phyloP scores from a whole-genome alignment of 495 filamentous ascomycete species.

The Neurospora sp. region DNA sequence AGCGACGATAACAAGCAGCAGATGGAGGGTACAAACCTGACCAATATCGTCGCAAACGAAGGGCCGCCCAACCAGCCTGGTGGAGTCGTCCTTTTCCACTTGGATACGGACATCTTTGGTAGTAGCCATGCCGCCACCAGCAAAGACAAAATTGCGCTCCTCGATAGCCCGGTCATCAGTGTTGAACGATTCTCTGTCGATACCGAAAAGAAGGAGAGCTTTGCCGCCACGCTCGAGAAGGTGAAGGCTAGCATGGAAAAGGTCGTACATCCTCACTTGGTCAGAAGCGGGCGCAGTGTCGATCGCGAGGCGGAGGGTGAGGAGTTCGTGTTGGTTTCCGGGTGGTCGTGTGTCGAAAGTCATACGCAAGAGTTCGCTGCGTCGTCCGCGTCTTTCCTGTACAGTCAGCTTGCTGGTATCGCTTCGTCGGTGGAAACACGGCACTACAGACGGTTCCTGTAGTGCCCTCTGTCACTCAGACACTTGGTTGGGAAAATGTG shows the following conservation, averaged over 20 bases:
- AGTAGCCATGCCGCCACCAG: constrained; percentile 2
- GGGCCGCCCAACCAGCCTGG: constrained; percentile 18
- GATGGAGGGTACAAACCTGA: constrained; percentile 10
- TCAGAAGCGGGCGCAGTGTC: constrained; percentile 38
- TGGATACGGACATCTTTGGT: constrained; percentile 31
- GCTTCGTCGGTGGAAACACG: constrained; percentile 33
- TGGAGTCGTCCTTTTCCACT: constrained; percentile 27
- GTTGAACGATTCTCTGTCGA: constrained; percentile 37
- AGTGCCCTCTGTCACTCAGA: constrained; percentile 1
- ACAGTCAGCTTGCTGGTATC: constrained; percentile 19
- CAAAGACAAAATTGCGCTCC: constrained; percentile 14
- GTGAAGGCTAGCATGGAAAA: constrained; percentile 30
- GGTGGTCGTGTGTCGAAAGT: constrained; percentile 39
- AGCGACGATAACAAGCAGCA: constrained; percentile 23
- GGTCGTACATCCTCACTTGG: constrained; percentile 27
- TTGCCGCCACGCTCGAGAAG: constrained; percentile 30
- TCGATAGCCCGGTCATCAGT: constrained; percentile 33
- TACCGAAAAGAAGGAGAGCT: constrained; percentile 27
- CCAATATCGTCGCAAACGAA: constrained; percentile 14
- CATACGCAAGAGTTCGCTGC: constrained; percentile 31
- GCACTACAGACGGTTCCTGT: constrained; percentile 31
- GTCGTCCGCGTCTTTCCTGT: constrained; percentile 28
- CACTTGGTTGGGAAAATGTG: not conserved
- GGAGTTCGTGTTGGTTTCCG: constrained; percentile 43
- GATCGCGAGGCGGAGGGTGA: constrained; percentile 33